Percentiles rank a stretch among this genome's conserved stretches.
phyloP scores from a whole-genome alignment of 2,329 filamentous ascomycete species.

The Hymenoscyphus albidus region DNA sequence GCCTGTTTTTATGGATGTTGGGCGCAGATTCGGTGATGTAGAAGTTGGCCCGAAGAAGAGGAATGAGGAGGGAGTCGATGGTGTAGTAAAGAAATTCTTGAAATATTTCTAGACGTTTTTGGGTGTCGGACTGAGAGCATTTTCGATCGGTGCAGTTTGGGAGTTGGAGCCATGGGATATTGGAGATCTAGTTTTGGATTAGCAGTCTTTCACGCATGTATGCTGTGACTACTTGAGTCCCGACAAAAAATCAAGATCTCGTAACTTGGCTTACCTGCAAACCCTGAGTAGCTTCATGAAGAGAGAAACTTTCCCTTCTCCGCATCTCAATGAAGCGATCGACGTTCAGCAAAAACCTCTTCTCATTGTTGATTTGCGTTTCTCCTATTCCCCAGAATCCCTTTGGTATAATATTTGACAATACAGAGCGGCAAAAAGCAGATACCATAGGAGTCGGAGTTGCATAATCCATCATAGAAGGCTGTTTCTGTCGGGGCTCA shows the following conservation, averaged over 20 bases:
- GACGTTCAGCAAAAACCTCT: slow-evolving; percentile 60
- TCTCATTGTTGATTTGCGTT: slow-evolving; percentile 55
- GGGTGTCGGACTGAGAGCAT: slow-evolving; percentile 64
- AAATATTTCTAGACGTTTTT: slow-evolving; percentile 75
- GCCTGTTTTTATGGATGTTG: slow-evolving; percentile 68
- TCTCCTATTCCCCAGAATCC: slow-evolving; percentile 67
- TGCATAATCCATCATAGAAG: slow-evolving; percentile 59
- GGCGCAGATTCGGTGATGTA: slow-evolving; percentile 79
- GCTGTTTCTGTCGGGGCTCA: slow-evolving; percentile 34
- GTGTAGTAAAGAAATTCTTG: slow-evolving; percentile 86
- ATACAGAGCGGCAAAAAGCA: slow-evolving; percentile 76
- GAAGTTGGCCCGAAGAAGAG: slow-evolving; percentile 81
- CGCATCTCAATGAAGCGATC: slow-evolving; percentile 73
- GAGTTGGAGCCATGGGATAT: slow-evolving; percentile 69
- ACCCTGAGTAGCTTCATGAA: slow-evolving; percentile 74
- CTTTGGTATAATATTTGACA: slow-evolving; percentile 68
- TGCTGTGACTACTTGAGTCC: too few relatives aligned
- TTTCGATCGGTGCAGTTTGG: slow-evolving; percentile 48
- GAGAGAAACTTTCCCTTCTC: slow-evolving; percentile 73
- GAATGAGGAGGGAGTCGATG: slow-evolving; percentile 88
- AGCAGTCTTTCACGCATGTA: neutral
- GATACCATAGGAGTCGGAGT: slow-evolving; percentile 68
- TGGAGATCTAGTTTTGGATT: slow-evolving; percentile 51
- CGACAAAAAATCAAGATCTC: neutral
- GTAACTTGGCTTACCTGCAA: slow-evolving; percentile 58